Conservation (phyloP, 192 early-diverging fungal genomes). For the Coemansia sp. region DNA sequence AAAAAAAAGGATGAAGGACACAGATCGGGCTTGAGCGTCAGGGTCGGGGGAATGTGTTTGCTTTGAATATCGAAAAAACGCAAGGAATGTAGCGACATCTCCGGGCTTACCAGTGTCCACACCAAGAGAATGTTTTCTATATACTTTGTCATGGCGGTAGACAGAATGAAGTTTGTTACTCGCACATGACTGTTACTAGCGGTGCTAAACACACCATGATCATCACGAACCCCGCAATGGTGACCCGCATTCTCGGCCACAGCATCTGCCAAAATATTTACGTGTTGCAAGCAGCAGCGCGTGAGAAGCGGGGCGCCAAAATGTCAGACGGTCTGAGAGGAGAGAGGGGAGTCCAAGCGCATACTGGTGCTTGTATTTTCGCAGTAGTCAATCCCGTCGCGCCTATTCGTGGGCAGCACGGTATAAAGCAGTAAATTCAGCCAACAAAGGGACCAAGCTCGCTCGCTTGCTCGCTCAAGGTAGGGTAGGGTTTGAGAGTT, state of each 20-base stretch:
- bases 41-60: background rate
- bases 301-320: background rate
- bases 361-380: constrained; percentile 1
- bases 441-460: background rate
- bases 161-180: constrained; percentile 9
- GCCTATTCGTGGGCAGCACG: background rate
- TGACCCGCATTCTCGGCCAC: constrained; percentile 2
- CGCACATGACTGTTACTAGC: background rate
- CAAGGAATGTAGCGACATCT: background rate
- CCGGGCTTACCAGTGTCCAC: background rate
- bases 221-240: background rate
- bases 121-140: constrained; percentile 9
- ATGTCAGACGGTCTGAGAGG: background rate
- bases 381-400: background rate
- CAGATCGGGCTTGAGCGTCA: background rate
- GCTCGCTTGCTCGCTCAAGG: background rate
- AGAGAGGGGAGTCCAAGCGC: background rate
- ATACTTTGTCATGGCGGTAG: background rate
- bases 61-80: background rate
- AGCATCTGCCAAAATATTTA: background rate
- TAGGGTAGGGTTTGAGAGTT: background rate
- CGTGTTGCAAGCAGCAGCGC: background rate
- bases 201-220: background rate
- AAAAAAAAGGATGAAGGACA: background rate
- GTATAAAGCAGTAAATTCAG: background rate